Base-by-base conservation (phyloP, 202 grass and related monocot genomes). In the Musa balbisiana region DNA sequence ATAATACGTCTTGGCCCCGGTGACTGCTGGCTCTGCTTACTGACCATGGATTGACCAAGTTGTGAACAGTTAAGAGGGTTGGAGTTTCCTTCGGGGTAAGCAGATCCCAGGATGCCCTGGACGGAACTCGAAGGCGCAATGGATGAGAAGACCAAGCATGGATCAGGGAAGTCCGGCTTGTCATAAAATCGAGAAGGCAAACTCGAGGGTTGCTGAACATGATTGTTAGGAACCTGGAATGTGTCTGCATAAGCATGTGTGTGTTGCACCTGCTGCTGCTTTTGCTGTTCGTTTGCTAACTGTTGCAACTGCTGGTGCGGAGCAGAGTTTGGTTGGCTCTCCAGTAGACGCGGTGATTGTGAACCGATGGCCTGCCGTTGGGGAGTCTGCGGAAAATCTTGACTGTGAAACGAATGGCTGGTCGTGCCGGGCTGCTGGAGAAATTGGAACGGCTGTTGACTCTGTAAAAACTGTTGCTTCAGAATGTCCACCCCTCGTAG, bases 391-490 rank as follows among this genome's bases (percentile, higher is more conserved):
- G 63, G 78, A 73, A 52, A 49, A 72, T 62, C 56, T 72, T 64
- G 78, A 17, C 29, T 43, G 23, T 72, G 67, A 21, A 73, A 3
- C 2, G 25, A 58, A 25, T 29, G 53, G 21, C 55, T 63, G 63
- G 19, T 62, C 11, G 17, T 63, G 27, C 54, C 22, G 5, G 76
- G 21, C 33, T 72, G 53, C 26, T 72, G 54, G 8, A 55, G 67
- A 71, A 80, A 78, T 55, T n/a, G 52, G 49, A 69, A 78, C 12
- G 64, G 13, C 21, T 67, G 76, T 22, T 56, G 78, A 63, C 72
- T 59, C n/a, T 80, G 67, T 52, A 73, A n/a, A 13, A 72, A 52
- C 72, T 72, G 67, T 56, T 80, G 78, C 55, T 62, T 80, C 55
- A 62, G 29, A 52, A 76, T 16, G 26, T 80, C 68, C 17, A 33